phyloP scores from a whole-genome alignment of 140 eudicot genomes.

The Ambrosia hybrid region DNA sequence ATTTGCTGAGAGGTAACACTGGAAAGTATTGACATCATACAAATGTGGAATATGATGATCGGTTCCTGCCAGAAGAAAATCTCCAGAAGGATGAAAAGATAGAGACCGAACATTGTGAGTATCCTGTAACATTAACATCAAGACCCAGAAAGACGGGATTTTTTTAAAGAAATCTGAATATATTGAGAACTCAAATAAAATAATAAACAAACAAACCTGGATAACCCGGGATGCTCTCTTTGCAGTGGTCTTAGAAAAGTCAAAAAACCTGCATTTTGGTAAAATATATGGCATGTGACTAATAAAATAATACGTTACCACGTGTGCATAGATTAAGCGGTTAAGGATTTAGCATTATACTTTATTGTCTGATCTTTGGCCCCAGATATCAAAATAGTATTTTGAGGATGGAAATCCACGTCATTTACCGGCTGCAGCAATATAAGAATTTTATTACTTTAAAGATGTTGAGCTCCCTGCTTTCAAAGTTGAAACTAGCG shows the following conservation, averaged over 20 bases:
- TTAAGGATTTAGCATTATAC: slow-evolving; percentile 37
- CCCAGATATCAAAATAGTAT: slow-evolving; percentile 72
- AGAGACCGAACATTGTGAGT: slow-evolving; percentile 92
- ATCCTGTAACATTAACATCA: slow-evolving; percentile 56
- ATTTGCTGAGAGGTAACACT: slow-evolving; percentile 72
- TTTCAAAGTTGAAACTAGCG: neutral
- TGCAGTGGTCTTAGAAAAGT: slow-evolving; percentile 78
- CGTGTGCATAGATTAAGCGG: neutral
- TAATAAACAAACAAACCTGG: slow-evolving; percentile 49
- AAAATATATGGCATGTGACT: slow-evolving; percentile 6
- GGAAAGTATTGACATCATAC: slow-evolving; percentile 80
- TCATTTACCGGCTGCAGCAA: slow-evolving; percentile 90
- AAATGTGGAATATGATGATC: slow-evolving; percentile 89
- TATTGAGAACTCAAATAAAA: neutral
- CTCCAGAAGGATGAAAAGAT: slow-evolving; percentile 94
- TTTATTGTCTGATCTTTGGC: slow-evolving; percentile 89
- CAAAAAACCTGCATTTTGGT: slow-evolving; percentile 71
- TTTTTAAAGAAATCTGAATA: slow-evolving; percentile 9
- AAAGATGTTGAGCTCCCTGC: neutral
- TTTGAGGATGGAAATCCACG: slow-evolving; percentile 90
- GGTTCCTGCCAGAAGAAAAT: slow-evolving; percentile 89
- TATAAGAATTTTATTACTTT: slow-evolving; percentile 23
- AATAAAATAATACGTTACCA: neutral
- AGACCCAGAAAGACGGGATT: neutral
- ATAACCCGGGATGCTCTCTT: slow-evolving; percentile 88